Evolutionary conservation across 352 stramenopile genomes (phyloP).

Genomic region (Globisporangium polare): DNA sequence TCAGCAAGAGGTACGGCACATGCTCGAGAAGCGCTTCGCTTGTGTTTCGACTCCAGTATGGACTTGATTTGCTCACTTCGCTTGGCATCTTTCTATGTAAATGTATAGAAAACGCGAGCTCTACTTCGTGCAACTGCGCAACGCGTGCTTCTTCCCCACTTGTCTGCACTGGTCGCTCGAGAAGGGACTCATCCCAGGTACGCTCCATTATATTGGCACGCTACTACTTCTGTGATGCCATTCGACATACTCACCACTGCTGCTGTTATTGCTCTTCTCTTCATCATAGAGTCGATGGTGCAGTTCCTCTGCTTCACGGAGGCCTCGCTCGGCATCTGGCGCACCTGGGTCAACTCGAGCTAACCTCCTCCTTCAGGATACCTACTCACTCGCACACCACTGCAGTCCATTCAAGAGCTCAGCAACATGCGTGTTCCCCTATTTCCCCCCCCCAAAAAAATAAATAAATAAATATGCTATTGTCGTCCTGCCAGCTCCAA

Average conservation of each 20-base stretch:
- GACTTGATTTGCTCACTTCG: not conserved
- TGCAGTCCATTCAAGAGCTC: too few species aligned
- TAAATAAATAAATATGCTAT: not conserved
- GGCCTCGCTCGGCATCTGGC: conserved; percentile 63
- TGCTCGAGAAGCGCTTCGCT: not conserved
- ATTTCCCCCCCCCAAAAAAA: too few species aligned
- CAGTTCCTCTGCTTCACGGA: conserved; percentile 73
- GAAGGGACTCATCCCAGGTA: conserved; percentile 63
- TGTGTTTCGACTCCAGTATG: not conserved
- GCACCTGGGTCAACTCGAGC: conserved; percentile 60
- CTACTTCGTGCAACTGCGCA: conserved; percentile 75
- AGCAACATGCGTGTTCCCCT: not conserved
- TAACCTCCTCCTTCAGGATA: too few species aligned
- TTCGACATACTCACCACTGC: not conserved
- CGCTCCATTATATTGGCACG: not conserved
- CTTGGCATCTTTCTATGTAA: not conserved
- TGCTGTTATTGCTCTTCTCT: not conserved
- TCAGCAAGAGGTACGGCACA: conserved; percentile 36
- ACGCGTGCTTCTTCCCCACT: conserved; percentile 75
- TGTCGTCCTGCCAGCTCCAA: not conserved
- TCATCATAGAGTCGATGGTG: conserved; percentile 48
- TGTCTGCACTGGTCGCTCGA: conserved; percentile 82
- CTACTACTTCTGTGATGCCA: not conserved
- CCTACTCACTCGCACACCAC: too few species aligned
- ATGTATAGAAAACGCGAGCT: conserved; percentile 59